Percentiles rank a stretch among this genome's conserved stretches.
These are phyloP conservation scores for Polyporus tsugae DNA, from an alignment of 1,284 basidiomycete species.

Conservation along the genomic window DNA sequence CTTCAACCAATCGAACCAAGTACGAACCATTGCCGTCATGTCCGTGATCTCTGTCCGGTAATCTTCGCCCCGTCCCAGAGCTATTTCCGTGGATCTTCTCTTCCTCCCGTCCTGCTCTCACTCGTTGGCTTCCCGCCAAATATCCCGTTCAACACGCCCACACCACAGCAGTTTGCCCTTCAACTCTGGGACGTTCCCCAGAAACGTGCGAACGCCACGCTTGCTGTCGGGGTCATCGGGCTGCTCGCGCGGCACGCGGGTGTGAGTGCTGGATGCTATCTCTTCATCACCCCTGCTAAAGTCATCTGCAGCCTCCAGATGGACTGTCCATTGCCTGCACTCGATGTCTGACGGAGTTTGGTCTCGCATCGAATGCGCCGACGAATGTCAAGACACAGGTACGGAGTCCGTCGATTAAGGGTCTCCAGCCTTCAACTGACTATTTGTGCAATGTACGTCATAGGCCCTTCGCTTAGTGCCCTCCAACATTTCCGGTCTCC, in stretches of 20 bases:
- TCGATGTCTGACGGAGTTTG: constrained; percentile 87
- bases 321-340: constrained; percentile 65
- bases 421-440: background rate
- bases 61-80: constrained; percentile 62
- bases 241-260: constrained; percentile 80
- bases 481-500: constrained; percentile 59
- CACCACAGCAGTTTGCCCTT: constrained; percentile 92
- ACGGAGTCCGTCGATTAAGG: constrained; percentile 17
- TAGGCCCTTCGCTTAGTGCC: constrained; percentile 77
- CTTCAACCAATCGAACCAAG: constrained; percentile 97
- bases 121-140: constrained; percentile 89
- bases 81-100: constrained; percentile 94
- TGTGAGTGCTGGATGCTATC: constrained; percentile 49
- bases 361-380: constrained; percentile 92
- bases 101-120: constrained; percentile 90
- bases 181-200: constrained; percentile 90
- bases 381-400: constrained; percentile 88
- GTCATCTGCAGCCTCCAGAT: constrained; percentile 57
- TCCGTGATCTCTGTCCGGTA: constrained; percentile 17
- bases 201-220: constrained; percentile 80
- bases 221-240: constrained; percentile 83
- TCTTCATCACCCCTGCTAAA: background rate
- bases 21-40: constrained; percentile 46
- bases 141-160: constrained; percentile 66
- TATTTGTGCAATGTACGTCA: background rate